Evolutionary conservation across 768 basidiomycete species (phyloP), one percentile per base, ranked within the genome.

Genomic region (Kwoniella dejecticola): DNA sequence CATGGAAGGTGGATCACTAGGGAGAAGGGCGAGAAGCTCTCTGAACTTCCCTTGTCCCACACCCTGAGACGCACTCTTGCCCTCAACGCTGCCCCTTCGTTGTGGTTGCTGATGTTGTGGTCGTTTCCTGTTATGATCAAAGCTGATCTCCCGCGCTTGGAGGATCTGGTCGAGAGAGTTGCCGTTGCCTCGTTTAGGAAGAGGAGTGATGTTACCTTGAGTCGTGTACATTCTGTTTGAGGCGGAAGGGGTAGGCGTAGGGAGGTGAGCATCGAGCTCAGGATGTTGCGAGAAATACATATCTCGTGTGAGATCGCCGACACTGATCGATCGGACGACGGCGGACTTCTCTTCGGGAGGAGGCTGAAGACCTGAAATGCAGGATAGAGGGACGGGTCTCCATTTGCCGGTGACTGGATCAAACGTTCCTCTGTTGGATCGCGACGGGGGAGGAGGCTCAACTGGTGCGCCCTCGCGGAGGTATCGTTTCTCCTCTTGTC

Each of bases 321-420:
- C 42, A 27, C 59, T 45, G 57, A 68, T 66, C 5, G 49, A 45
- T 40, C 49, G 36, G 44, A 71, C 55, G 11, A 57, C 52, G 27
- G 29, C 50, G 12, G 55, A 49, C 38, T 64, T 64, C 31, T 49
- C 57, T 26, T 52, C 46, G 46, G 63, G 56, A 19, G 66, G 69
- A 11, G 65, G 65, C 23, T 58, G 57, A 17, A 62, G 33, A 26
- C 50, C 61, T 15, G 64, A 67, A 49, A 71, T 61, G 27, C 60
- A 63, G 23, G 63, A 63, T 2, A 53, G 40, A 26, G 63, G 57
- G 0, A 71, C 69, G 1, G 66, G 66, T 52, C 69, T 36, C 58
- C 55, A 64, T 59, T 70, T 70, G n/a, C 69, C 69, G 7, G 69
- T 70, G 44, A 52, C 52, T 4, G 69, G 65, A 45, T 70, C 69